Evolutionary conservation across 805 yeast species (phyloP).

Genomic region (Dipodascopsis uninucleata): DNA sequence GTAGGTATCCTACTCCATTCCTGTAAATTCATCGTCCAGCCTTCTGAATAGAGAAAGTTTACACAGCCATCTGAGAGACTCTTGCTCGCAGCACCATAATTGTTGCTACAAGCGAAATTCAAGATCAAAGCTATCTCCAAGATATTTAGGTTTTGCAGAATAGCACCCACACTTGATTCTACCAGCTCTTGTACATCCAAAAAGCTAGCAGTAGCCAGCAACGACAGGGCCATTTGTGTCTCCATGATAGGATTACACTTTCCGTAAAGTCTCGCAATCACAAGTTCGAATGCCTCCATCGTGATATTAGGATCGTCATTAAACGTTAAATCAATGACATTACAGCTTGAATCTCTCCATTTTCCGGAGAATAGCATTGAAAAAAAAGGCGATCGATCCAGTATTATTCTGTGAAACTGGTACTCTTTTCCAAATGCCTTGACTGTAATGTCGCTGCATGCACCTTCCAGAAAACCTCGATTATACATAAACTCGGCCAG

Average conservation of each 20-base stretch:
- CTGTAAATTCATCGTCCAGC: conserved; percentile 47
- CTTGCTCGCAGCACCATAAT: conserved; percentile 48
- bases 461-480: conserved; percentile 45
- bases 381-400: conserved; percentile 49
- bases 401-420: conserved; percentile 45
- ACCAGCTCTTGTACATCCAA: conserved; percentile 47
- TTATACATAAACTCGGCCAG: conserved; percentile 38
- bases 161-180: conserved; percentile 42
- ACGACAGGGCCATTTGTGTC: conserved; percentile 38
- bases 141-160: conserved; percentile 40
- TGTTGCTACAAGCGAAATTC: conserved; percentile 43
- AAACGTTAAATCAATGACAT: conserved; percentile 37
- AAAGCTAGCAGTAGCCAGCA: conserved; percentile 51
- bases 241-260: conserved; percentile 38
- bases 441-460: conserved; percentile 48
- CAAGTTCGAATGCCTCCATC: conserved; percentile 47
- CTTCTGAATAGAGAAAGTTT: conserved; percentile 47
- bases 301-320: conserved; percentile 42
- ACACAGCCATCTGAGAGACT: conserved; percentile 46
- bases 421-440: conserved; percentile 47
- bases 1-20: conserved; percentile 49
- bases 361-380: conserved; percentile 43
- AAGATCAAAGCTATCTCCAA: conserved; percentile 40
- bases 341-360: conserved; percentile 40
- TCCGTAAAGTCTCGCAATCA: conserved; percentile 49